Evolutionary conservation across 306 rosid species (phyloP).

Genomic region (Malus fusca): DNA sequence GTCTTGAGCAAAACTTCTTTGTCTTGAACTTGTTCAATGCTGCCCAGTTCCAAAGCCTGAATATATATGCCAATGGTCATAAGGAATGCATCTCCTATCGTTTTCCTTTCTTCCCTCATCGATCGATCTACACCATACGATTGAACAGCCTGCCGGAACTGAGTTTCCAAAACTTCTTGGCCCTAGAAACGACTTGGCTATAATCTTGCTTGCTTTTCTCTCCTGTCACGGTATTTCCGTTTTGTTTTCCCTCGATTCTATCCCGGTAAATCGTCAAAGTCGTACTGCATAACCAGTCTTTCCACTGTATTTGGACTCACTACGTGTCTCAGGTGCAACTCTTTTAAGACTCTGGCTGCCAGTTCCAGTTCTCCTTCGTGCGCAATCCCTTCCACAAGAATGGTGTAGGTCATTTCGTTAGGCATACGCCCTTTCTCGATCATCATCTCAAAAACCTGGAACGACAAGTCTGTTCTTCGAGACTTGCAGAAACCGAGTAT

Average conservation of each 20-base stretch:
- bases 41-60: not conserved
- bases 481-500: conserved; percentile 72
- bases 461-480: conserved; percentile 47
- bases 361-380: conserved; percentile 58
- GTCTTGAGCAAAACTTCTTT: not conserved
- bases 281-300: conserved; percentile 67
- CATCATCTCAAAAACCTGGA: conserved; percentile 62
- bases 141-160: not conserved
- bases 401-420: conserved; percentile 67
- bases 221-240: not conserved
- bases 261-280: conserved; percentile 38
- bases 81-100: not conserved
- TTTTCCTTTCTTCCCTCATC: not conserved
- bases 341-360: conserved; percentile 52
- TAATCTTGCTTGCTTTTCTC: not conserved
- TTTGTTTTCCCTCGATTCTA: conserved; percentile 8
- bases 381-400: conserved; percentile 78
- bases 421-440: conserved; percentile 58
- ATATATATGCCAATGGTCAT: not conserved
- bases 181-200: not conserved
- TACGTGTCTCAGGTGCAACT: conserved; percentile 43
- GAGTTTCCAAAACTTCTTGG: not conserved
- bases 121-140: not conserved
- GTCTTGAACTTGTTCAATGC: not conserved
- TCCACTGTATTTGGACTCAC: conserved; percentile 59